Base-by-base conservation (phyloP, 106 monocot genomes). In the Dendrobium huoshanense region DNA sequence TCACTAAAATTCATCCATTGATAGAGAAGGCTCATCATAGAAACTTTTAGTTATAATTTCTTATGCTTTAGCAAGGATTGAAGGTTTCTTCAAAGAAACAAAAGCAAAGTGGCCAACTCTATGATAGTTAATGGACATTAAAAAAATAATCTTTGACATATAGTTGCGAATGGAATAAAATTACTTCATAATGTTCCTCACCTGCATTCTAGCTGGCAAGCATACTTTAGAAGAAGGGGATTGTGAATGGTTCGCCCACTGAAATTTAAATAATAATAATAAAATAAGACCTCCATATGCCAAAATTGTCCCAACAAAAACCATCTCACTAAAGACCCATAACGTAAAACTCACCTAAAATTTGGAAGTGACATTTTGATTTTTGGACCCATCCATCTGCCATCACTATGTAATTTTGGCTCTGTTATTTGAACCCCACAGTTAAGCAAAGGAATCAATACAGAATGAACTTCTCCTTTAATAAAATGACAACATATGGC, bases 311-410 rank as follows among this genome's bases (percentile, higher is more conserved):
- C 55, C 15, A 24, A 56, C 13, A 54, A 79, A 15, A 29, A 58
- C 54, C n/a, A 64, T 65, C 67, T 54, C 9, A 55, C 31, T 9
- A 78, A 24, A 55, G 61, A 76, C 17, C 19, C 37, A 43, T 1
- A 4, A 1, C 31, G 9, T 41, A 40, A 61, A 75, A 54, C 85
- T 84, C 42, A 91, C 97, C 97, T 98, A 87, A 92, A 98, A 82
- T 89, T 98, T 64, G 97, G 97, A 88, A 98, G 97, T 55, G 90
- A 94, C 82, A 98, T 89, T 79, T 86, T 94, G 83, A 98, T 86
- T 56, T 7, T 81, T 5, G 94, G 97, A 24, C 93, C 91, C 64
- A 80, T 87, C 92, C 92, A 85, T 59, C 73, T 85, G 41, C 72
- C 73, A 41, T 78, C 80, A 75, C 84, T 75, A 15, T 13, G 51